Evolutionary conservation across 1,284 basidiomycete species (phyloP), one percentile per base, ranked within the genome.

Genomic region (Cutaneotrichosporon daszewskae): DNA sequence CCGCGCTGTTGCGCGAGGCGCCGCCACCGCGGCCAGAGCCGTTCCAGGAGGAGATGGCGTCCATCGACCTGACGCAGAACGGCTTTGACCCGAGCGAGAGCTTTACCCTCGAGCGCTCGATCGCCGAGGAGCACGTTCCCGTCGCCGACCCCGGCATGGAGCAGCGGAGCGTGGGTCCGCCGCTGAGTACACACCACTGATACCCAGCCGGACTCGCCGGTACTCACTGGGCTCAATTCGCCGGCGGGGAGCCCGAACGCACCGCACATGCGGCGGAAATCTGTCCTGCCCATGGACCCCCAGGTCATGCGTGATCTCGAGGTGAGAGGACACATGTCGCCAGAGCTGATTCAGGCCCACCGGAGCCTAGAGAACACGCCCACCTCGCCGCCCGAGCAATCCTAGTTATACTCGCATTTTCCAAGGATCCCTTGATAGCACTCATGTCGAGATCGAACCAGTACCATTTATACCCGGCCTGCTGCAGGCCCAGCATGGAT

Each of bases 141-240:
- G 83, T 85, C 76, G 87, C 88, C 34, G 87, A 91, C 72, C 87
- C 87, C 43, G 87, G 84, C 39, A 70, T 89, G 53, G 87, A 89
- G 28, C 46, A 53, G 44, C 53, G 62, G 78, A 49, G 80, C 39
- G 66, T 67, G 48, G 61, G 62, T 58, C 18, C 23, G 17, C 18
- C 35, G 19, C 13, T 17, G 19, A 26, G n/a, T 17, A 25, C 23
- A 36, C n/a, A n/a, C 24, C 26, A 25, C 35, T 36, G 14, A 39
- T n/a, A 27, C n/a, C 18, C 28, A 39, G 32, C 39, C 39, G 24
- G 32, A 33, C 9, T 33, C 32, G 17, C 39, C 39, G 8, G 39
- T 41, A 23, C 24, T 41, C 22, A 41, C 20, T 32, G 39, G 22
- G 9, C 18, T 29, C 20, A 5, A 12, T 2, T 20, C 32, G 8